Percentiles rank a stretch among this genome's conserved stretches.
Conservation (phyloP, 2,329 filamentous ascomycete species). For the Helminthosporium solani region DNA sequence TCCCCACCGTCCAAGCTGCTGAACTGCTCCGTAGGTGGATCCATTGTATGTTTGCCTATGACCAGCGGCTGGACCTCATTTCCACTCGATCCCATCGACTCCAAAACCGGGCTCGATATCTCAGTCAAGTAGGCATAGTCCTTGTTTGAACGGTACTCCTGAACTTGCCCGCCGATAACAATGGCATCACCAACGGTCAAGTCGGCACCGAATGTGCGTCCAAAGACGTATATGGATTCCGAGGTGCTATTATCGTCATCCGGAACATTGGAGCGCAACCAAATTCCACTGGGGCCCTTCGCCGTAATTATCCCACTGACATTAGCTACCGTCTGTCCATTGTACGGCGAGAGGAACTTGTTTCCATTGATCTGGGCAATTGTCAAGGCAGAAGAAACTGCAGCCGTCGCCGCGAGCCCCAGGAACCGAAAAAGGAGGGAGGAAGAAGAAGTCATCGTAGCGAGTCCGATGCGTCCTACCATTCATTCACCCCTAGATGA, state of each 20-base stretch:
- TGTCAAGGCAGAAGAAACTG: slow-evolving; percentile 17
- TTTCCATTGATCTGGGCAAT: slow-evolving; percentile 64
- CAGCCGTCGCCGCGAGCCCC: slow-evolving; percentile 8
- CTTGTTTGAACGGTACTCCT: slow-evolving; percentile 58
- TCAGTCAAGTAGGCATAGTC: slow-evolving; percentile 66
- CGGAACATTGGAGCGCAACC: slow-evolving; percentile 57
- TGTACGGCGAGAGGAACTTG: slow-evolving; percentile 62
- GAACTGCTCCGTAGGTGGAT: slow-evolving; percentile 63
- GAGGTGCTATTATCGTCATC: slow-evolving; percentile 60
- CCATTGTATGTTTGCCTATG: slow-evolving; percentile 58
- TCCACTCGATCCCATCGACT: slow-evolving; percentile 55
- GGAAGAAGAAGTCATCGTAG: not conserved
- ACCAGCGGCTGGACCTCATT: slow-evolving; percentile 59
- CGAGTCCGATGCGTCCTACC: not conserved
- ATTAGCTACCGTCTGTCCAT: slow-evolving; percentile 57
- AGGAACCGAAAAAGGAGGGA: slow-evolving; percentile 9
- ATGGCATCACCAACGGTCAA: slow-evolving; percentile 64
- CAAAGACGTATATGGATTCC: slow-evolving; percentile 66
- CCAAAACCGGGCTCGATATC: slow-evolving; percentile 57
- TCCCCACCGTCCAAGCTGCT: slow-evolving; percentile 64
- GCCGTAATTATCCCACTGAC: slow-evolving; percentile 67
- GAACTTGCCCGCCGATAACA: slow-evolving; percentile 59
- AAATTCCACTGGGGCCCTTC: slow-evolving; percentile 62
- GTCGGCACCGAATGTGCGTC: slow-evolving; percentile 52
- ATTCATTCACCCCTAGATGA: not conserved